phyloP scores from a whole-genome alignment of 2,329 filamentous ascomycete genomes.

The Endothia cerciana region DNA sequence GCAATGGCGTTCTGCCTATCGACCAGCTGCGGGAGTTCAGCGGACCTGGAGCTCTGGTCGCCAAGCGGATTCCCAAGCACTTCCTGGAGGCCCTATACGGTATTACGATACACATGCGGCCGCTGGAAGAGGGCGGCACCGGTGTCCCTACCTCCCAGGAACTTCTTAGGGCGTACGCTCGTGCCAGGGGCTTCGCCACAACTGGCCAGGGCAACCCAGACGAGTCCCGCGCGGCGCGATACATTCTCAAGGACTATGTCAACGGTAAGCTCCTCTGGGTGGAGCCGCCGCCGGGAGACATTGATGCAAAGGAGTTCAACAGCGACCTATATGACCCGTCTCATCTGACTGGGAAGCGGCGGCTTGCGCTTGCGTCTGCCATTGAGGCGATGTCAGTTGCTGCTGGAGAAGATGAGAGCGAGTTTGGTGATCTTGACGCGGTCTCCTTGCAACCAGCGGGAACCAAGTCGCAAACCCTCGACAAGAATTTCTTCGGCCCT shows the following conservation, averaged over 20 bases:
- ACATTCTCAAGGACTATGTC: slow-evolving; percentile 95
- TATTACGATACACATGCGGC: slow-evolving; percentile 80
- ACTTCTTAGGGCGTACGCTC: slow-evolving; percentile 82
- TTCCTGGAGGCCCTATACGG: slow-evolving; percentile 95
- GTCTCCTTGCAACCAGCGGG: slow-evolving; percentile 59
- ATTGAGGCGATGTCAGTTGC: slow-evolving; percentile 51
- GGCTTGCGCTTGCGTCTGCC: slow-evolving; percentile 62
- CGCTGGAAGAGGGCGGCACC: slow-evolving; percentile 89
- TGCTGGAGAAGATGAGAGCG: slow-evolving; percentile 38
- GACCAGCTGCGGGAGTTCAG: slow-evolving; percentile 94
- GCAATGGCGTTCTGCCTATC: slow-evolving; percentile 92
- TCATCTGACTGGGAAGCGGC: slow-evolving; percentile 82
- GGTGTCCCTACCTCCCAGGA: slow-evolving; percentile 85
- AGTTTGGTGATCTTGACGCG: slow-evolving; percentile 51
- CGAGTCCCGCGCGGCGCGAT: slow-evolving; percentile 86
- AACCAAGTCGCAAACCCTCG: slow-evolving; percentile 74
- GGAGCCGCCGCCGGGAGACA: slow-evolving; percentile 77
- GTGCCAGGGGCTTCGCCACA: slow-evolving; percentile 87
- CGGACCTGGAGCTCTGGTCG: slow-evolving; percentile 81
- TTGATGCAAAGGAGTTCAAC: slow-evolving; percentile 81
- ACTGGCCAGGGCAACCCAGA: slow-evolving; percentile 89
- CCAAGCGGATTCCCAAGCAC: slow-evolving; percentile 79
- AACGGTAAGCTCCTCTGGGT: slow-evolving; percentile 93
- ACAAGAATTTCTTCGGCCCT: slow-evolving; percentile 86
- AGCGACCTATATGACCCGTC: slow-evolving; percentile 81